Percentiles rank a stretch among this genome's conserved stretches.
These are phyloP conservation scores for Nigrospora sphaerica DNA, from an alignment of 2,329 filamentous ascomycete species.

Conservation along the genomic window DNA sequence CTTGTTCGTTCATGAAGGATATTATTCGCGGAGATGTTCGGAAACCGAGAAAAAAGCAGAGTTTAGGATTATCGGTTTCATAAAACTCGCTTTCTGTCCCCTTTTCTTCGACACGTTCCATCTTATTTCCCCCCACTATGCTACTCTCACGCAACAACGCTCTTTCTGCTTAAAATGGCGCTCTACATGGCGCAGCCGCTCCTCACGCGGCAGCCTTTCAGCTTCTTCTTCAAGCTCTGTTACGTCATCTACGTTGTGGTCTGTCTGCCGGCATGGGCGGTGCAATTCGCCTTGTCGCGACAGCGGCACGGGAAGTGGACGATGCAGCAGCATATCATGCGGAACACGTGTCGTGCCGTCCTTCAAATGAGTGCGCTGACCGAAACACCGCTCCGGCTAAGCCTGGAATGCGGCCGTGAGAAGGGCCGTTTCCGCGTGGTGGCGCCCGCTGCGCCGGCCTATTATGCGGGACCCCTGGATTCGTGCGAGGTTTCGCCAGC, in stretches of 20 bases:
- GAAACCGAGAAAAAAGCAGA: no score
- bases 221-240: constrained; percentile 9
- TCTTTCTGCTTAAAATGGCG: no score
- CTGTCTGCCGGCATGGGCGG: constrained; percentile 12
- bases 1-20: no score
- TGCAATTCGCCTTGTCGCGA: constrained; percentile 7
- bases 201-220: constrained; percentile 10
- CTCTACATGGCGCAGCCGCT: neutral
- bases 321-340: constrained; percentile 9
- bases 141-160: no score
- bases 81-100: no score
- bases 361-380: constrained; percentile 2
- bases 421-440: constrained; percentile 5
- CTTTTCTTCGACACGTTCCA: no score
- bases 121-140: no score
- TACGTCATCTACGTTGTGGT: constrained; percentile 6
- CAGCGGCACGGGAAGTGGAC: constrained; percentile 12
- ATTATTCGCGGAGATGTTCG: no score
- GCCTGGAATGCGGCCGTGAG: constrained; percentile 3
- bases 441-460: constrained; percentile 7
- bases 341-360: constrained; percentile 1
- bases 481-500: constrained; percentile 10
- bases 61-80: no score
- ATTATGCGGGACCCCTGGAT: constrained; percentile 15
- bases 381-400: constrained; percentile 6